A percentile compares a stretch with the other conserved stretches of the same genome.
These are phyloP conservation scores for Erodium maritimum DNA, from an alignment of 345 rosid species.

Conservation along the genomic window DNA sequence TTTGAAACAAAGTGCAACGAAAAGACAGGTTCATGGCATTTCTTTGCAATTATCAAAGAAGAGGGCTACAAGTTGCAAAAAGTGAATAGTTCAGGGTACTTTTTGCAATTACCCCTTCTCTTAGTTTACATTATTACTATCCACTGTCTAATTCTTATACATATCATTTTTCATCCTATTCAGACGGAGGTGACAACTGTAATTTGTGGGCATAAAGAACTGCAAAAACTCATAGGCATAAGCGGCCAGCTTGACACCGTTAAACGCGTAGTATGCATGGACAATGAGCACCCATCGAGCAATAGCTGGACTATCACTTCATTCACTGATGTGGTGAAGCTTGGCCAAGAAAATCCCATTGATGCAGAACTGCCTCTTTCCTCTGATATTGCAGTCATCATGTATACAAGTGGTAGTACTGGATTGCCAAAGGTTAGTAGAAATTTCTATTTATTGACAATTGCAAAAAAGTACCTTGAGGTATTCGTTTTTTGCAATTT, in stretches of 20 bases:
- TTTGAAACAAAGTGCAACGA: no score
- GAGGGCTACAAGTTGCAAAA: no score
- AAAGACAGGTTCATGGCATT: no score
- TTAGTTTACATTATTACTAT: no score
- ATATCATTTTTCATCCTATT: constrained; percentile 10
- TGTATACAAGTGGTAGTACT: constrained; percentile 99
- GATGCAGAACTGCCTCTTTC: constrained; percentile 63
- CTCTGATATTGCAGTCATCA: constrained; percentile 83
- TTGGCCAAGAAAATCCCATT: constrained; percentile 59
- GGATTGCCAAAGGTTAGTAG: constrained; percentile 85
- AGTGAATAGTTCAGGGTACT: no score
- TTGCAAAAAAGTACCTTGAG: no score
- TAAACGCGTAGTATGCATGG: constrained; percentile 74
- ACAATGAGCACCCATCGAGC: constrained; percentile 54
- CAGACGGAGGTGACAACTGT: constrained; percentile 95
- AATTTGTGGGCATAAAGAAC: constrained; percentile 79
- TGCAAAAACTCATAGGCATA: constrained; percentile 68
- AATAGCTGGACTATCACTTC: constrained; percentile 48
- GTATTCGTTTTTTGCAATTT: no score
- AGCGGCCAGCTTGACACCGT: constrained; percentile 87
- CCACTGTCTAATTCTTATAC: neutral
- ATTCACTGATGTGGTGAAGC: constrained; percentile 53
- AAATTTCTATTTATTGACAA: neutral
- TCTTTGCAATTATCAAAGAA: no score
- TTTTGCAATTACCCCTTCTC: no score